Evolutionary conservation across 1,284 basidiomycete species (phyloP), one percentile per base, ranked within the genome.

Genomic region (Microbotryum violaceum): DNA sequence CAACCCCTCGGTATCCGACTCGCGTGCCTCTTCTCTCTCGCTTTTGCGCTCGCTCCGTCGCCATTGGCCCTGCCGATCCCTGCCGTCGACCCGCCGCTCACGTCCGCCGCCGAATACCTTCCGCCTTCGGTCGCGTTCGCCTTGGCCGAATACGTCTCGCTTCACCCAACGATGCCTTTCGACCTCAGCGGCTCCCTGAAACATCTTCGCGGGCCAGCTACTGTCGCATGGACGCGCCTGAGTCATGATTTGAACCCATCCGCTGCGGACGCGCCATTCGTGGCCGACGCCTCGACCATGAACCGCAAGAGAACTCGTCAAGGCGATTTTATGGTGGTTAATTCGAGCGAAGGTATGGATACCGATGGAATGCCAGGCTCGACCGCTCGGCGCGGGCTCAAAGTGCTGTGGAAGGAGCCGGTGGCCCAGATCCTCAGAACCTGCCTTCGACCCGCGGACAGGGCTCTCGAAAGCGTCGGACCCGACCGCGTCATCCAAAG

Each of bases 341-440:
- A 62, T 2, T 54, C 58, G 31, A 63, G 62, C 48, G 65, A 64
- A 31, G 56, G 58, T 4, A 57, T 57, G 59, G 64, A 61, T 9
- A 21, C 52, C 16, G 64, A 66, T 27, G 61, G 57, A 1, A 27
- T 23, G 16, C 49, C 57, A 8, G 33, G 37, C 2, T 31, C 57
- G 31, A 56, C 51, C 9, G 55, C 52, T 1, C 51, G 29, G 18
- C 27, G 45, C 44, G 25, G 62, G 29, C 25, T 33, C 7, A 55
- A 50, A 8, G 51, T 50, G 3, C 50, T 51, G 9, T 64, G 59
- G 59, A 58, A 48, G 31, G 54, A 64, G 33, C 48, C 57, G 49
- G 58, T 57, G 27, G 56, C n/a, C 2, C 44, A 51, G 27, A 53
- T 53, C 14, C 46, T 66, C 7, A 50, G 52, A 21, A 16, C 25